A percentile compares a stretch with the other conserved stretches of the same genome.
Evolutionary conservation across 345 rosid genomes (phyloP).

Genomic region (Brassica nigra): DNA sequence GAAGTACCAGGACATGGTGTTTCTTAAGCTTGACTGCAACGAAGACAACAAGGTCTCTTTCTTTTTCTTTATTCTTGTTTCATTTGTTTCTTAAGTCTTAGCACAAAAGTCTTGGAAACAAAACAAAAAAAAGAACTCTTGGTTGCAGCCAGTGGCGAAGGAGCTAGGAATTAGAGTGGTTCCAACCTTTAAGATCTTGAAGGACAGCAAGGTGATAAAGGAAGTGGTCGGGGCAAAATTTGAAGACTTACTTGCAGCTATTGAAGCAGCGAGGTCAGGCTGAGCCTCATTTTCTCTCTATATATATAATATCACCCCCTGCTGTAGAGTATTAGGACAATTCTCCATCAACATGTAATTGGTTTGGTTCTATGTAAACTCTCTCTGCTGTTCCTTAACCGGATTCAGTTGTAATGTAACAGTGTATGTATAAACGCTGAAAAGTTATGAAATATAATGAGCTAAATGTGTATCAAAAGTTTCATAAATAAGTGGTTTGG

Average conservation of each 20-base stretch:
- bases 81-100: background rate
- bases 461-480: constrained; percentile 9
- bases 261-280: constrained; percentile 65
- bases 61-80: background rate
- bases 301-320: background rate
- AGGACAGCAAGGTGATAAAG: constrained; percentile 61
- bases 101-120: background rate
- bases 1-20: constrained; percentile 77
- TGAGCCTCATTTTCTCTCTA: background rate
- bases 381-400: constrained; percentile 11
- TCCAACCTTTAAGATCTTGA: constrained; percentile 90
- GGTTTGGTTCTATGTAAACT: constrained; percentile 22
- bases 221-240: constrained; percentile 86
- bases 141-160: constrained; percentile 78
- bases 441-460: background rate
- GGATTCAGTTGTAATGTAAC: constrained; percentile 10
- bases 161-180: constrained; percentile 89
- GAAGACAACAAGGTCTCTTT: constrained; percentile 72
- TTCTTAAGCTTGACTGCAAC: constrained; percentile 94
- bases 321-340: constrained; percentile 30
- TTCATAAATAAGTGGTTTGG: background rate
- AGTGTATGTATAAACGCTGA: constrained; percentile 20
- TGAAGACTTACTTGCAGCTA: constrained; percentile 73
- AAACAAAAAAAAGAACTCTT: background rate
- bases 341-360: constrained; percentile 17